These are phyloP conservation scores for Powellomyces hirtus DNA, from an alignment of 192 early-diverging fungal species.

Conservation along the genomic window DNA sequence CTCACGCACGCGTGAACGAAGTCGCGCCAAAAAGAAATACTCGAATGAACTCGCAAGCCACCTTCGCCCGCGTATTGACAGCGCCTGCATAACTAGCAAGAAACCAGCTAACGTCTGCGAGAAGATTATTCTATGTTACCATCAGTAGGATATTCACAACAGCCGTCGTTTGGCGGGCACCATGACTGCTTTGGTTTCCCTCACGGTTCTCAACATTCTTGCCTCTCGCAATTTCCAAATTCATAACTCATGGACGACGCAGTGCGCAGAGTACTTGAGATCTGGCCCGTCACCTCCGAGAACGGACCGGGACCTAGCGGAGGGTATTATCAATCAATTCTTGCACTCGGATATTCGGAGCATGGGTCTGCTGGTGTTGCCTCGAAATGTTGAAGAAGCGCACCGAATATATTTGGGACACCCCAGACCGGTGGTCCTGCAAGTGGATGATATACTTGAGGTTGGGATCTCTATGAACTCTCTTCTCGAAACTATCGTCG, in stretches of 20 bases:
- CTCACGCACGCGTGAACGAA: too few relatives aligned
- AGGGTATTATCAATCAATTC: slow-evolving; percentile 9
- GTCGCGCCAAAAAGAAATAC: not conserved
- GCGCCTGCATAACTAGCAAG: too few relatives aligned
- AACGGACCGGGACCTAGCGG: not conserved
- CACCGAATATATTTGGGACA: slow-evolving; percentile 9
- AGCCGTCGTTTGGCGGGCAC: too few relatives aligned
- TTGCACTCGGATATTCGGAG: slow-evolving; percentile 12
- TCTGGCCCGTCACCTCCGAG: not conserved
- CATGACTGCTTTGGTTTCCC: too few relatives aligned
- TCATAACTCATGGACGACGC: slow-evolving; percentile 8
- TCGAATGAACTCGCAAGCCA: too few relatives aligned
- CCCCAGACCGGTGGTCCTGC: slow-evolving; percentile 9
- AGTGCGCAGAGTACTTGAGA: slow-evolving; percentile 16
- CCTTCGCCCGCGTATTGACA: too few relatives aligned
- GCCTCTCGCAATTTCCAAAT: not conserved
- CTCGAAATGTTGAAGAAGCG: not conserved
- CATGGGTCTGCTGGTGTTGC: not conserved
- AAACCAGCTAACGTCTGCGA: too few relatives aligned
- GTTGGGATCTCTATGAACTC: slow-evolving; percentile 18
- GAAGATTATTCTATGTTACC: too few relatives aligned
- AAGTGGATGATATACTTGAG: slow-evolving; percentile 22
- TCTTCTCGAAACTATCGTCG: slow-evolving; percentile 10
- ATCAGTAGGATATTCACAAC: too few relatives aligned
- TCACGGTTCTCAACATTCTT: not conserved